A percentile compares a stretch with the other conserved stretches of the same genome.
These are phyloP conservation scores for Ophiostoma ips DNA, from an alignment of 2,329 filamentous ascomycete species.

Conservation along the genomic window DNA sequence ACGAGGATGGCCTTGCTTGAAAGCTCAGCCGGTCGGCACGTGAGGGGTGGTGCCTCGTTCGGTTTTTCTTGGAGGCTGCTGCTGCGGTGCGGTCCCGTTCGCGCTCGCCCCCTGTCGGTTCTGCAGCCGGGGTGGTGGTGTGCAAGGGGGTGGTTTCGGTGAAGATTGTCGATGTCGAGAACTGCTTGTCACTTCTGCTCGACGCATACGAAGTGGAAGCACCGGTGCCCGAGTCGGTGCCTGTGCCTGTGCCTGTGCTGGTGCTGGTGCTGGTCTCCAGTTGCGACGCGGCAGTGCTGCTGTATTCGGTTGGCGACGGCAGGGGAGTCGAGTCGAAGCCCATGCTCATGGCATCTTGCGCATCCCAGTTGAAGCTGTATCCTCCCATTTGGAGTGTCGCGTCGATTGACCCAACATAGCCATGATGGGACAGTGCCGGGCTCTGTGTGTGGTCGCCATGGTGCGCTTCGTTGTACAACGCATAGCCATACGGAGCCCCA, in stretches of 20 bases:
- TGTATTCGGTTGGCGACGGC: background rate
- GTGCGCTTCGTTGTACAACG: background rate
- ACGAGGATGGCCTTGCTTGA: background rate
- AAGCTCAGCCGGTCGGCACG: background rate
- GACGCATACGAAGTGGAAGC: slow-evolving; percentile 1
- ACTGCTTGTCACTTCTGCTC: slow-evolving; percentile 7
- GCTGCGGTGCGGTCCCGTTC: background rate
- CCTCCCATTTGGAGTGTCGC: background rate
- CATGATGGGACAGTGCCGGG: background rate
- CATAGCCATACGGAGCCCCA: background rate
- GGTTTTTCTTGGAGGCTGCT: background rate
- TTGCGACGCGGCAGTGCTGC: background rate
- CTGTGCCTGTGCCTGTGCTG: background rate
- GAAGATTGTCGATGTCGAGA: background rate
- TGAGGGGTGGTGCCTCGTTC: background rate
- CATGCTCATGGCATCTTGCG: background rate
- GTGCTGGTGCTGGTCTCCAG: background rate
- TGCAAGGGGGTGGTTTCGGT: background rate
- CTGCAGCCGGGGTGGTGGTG: background rate
- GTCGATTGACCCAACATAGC: background rate
- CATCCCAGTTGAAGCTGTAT: slow-evolving; percentile 2
- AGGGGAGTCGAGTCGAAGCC: background rate
- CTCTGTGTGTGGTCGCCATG: background rate
- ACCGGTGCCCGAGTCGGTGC: background rate
- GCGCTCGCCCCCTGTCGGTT: background rate